Conservation (phyloP, 495 filamentous ascomycete genomes). For the Aspergillus baeticus region DNA sequence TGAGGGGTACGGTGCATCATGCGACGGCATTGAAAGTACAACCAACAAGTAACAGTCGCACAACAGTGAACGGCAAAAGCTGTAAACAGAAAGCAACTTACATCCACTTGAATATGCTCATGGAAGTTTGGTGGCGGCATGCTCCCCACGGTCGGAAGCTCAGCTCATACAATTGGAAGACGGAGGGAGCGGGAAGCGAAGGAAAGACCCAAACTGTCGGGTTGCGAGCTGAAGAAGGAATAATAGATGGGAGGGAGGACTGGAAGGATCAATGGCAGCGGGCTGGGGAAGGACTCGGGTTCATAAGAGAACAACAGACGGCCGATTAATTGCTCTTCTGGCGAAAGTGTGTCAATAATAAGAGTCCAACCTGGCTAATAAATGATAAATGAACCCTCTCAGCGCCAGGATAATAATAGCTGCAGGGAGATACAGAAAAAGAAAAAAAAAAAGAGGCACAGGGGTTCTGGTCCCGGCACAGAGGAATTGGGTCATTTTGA, state of each 20-base stretch:
- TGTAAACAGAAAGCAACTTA: constrained; percentile 21
- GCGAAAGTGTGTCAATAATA: not conserved
- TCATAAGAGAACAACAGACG: not conserved
- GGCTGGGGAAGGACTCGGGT: not conserved
- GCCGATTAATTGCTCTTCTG: not conserved
- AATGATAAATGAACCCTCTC: not conserved
- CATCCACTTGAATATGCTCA: constrained; percentile 41
- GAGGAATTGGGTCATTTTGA: constrained; percentile 8
- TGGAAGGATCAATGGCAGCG: not conserved
- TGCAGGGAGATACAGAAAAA: constrained; percentile 10
- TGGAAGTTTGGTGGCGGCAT: constrained; percentile 37
- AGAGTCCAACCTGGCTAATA: not conserved
- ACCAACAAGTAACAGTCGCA: not conserved
- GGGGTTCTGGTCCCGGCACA: constrained; percentile 10
- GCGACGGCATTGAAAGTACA: not conserved
- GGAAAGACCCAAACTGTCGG: constrained; percentile 5
- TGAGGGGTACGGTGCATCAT: not conserved
- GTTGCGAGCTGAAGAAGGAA: not conserved
- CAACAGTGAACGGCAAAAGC: not conserved
- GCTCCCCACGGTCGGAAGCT: not conserved
- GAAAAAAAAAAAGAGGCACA: constrained; percentile 9
- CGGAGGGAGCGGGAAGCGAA: constrained; percentile 1
- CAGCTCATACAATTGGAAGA: not conserved
- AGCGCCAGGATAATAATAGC: not conserved
- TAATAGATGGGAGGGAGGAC: not conserved